Evolutionary conservation across 2,329 filamentous ascomycete genomes (phyloP).

Genomic region (Hypomyces rosellus): DNA sequence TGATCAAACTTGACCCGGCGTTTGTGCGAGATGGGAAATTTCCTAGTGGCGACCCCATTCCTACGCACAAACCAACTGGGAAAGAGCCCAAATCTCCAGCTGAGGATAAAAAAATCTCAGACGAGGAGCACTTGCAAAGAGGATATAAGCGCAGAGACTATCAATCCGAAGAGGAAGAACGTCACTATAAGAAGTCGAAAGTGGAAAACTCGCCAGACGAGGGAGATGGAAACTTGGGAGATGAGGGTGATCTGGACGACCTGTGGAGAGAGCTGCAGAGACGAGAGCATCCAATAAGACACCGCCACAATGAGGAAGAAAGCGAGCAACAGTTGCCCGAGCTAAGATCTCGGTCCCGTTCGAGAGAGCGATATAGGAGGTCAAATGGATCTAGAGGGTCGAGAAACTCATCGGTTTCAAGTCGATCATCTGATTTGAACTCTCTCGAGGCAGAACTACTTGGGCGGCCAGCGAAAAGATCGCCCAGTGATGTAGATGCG

Average conservation of each 20-base stretch:
- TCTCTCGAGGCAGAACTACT: constrained; percentile 34
- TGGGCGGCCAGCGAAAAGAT: constrained; percentile 27
- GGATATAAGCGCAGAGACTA: constrained; percentile 10
- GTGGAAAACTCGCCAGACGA: background rate
- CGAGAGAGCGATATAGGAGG: constrained; percentile 14
- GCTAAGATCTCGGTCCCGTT: constrained; percentile 4
- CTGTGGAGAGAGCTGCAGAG: constrained; percentile 9
- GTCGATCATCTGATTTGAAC: constrained; percentile 31
- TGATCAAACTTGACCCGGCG: constrained; percentile 35
- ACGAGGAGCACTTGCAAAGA: constrained; percentile 4
- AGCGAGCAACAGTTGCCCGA: constrained; percentile 1
- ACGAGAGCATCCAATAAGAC: background rate
- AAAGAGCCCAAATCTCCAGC: background rate
- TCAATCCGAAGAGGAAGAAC: constrained; percentile 5
- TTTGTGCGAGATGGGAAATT: background rate
- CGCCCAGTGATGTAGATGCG: constrained; percentile 18
- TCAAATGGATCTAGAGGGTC: constrained; percentile 20
- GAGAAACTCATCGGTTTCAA: constrained; percentile 24
- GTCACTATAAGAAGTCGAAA: constrained; percentile 5
- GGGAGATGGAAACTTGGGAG: background rate
- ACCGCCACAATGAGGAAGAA: background rate
- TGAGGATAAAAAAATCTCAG: background rate
- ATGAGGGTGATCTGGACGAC: background rate
- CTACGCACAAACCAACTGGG: background rate
- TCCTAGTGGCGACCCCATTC: background rate